Evolutionary conservation across 2,329 filamentous ascomycete genomes (phyloP).

Genomic region (Metarhizium rileyi): DNA sequence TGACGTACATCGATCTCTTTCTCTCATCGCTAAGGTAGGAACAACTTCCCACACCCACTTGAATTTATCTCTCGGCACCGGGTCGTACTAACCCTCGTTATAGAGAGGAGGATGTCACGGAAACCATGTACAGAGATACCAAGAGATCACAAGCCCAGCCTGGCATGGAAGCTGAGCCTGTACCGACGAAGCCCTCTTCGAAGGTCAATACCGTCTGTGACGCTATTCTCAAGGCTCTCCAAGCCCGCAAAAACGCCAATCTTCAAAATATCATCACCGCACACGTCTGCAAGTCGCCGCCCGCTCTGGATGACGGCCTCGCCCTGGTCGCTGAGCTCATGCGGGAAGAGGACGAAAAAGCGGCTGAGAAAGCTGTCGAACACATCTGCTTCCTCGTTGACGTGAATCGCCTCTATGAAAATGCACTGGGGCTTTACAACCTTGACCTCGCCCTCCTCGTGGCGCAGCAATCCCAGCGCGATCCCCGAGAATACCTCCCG

Average conservation of each 20-base stretch:
- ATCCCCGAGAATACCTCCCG: slow-evolving; percentile 89
- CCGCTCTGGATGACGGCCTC: slow-evolving; percentile 80
- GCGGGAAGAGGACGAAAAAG: slow-evolving; percentile 54
- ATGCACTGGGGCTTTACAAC: slow-evolving; percentile 83
- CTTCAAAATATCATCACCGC: slow-evolving; percentile 91
- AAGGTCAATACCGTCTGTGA: slow-evolving; percentile 90
- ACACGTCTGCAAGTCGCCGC: slow-evolving; percentile 86
- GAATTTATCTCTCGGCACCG: not conserved
- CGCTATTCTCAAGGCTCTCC: slow-evolving; percentile 62
- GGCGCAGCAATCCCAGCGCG: slow-evolving; percentile 91
- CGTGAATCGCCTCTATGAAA: slow-evolving; percentile 83
- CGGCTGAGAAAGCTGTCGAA: slow-evolving; percentile 83
- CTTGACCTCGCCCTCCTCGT: slow-evolving; percentile 83
- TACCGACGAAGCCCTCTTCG: slow-evolving; percentile 10
- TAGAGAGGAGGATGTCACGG: slow-evolving; percentile 82
- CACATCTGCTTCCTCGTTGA: slow-evolving; percentile 97
- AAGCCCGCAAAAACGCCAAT: slow-evolving; percentile 50
- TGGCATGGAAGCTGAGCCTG: slow-evolving; percentile 3
- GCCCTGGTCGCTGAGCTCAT: slow-evolving; percentile 66
- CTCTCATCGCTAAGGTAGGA: slow-evolving; percentile 72
- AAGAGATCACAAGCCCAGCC: slow-evolving; percentile 30
- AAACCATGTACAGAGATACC: slow-evolving; percentile 90
- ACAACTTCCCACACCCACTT: slow-evolving; percentile 10
- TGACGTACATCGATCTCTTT: slow-evolving; percentile 81
- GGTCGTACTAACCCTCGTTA: not conserved